A percentile compares a stretch with the other conserved stretches of the same genome.
Evolutionary conservation across 1,284 basidiomycete species (phyloP).

Genomic region (Chiua sp.): DNA sequence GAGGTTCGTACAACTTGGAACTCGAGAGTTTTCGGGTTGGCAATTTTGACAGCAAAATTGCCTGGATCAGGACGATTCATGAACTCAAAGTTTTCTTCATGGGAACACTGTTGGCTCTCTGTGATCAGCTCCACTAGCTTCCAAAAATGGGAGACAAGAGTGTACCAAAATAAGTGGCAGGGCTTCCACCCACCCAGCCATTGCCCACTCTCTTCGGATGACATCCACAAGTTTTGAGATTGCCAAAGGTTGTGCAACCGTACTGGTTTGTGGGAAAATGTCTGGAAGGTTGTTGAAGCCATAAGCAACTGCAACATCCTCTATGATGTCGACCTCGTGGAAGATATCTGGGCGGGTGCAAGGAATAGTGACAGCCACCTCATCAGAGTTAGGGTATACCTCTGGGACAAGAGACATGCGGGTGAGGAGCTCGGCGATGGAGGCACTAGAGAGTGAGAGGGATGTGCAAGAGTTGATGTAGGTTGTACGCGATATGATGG

Average conservation of each 20-base stretch:
- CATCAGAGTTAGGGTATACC: constrained; percentile 53
- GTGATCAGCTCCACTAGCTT: constrained; percentile 1
- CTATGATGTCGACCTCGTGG: constrained; percentile 98
- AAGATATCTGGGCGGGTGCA: constrained; percentile 96
- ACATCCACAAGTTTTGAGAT: constrained; percentile 94
- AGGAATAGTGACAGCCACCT: constrained; percentile 81
- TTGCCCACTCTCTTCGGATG: constrained; percentile 89
- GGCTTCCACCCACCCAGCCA: constrained; percentile 96
- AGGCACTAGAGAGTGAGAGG: constrained; percentile 65
- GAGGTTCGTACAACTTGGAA: constrained; percentile 98
- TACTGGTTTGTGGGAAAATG: constrained; percentile 93
- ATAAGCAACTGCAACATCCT: constrained; percentile 97
- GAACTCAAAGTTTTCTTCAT: constrained; percentile 97
- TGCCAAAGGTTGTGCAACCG: constrained; percentile 91
- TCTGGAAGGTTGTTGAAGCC: constrained; percentile 97
- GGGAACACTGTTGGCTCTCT: constrained; percentile 75
- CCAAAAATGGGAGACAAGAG: neutral
- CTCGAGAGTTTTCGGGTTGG: constrained; percentile 97
- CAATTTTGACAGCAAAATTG: constrained; percentile 85
- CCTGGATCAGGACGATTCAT: constrained; percentile 89
- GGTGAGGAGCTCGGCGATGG: constrained; percentile 70
- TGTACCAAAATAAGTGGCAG: constrained; percentile 91
- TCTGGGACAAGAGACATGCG: constrained; percentile 76
- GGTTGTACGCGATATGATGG: constrained; percentile 79
- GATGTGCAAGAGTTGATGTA: constrained; percentile 98